Percentiles rank a stretch among this genome's conserved stretches.
Conservation (phyloP, 2,329 filamentous ascomycete genomes). For the Microsporum ferrugineum region DNA sequence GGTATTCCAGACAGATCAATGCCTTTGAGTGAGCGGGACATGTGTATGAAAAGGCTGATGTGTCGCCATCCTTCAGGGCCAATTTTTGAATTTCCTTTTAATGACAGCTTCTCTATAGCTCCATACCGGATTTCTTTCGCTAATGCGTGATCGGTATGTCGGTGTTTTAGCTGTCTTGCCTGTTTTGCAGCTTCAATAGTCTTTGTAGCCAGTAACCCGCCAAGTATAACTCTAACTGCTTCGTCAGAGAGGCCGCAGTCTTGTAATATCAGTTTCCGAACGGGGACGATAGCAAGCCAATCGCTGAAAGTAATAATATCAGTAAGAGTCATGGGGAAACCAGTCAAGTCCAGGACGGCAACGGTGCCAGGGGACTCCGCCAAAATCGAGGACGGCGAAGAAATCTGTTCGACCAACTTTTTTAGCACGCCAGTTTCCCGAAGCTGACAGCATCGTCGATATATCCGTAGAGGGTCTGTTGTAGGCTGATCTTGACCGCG, state of each 20-base stretch:
- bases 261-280: constrained; percentile 75
- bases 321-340: constrained; percentile 68
- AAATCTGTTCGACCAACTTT: constrained; percentile 80
- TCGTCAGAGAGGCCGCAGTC: constrained; percentile 81
- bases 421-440: constrained; percentile 87
- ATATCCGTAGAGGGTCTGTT: constrained; percentile 83
- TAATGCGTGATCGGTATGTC: constrained; percentile 18
- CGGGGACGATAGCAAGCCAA: constrained; percentile 84
- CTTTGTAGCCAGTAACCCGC: constrained; percentile 71
- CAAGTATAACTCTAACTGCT: constrained; percentile 72
- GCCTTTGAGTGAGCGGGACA: constrained; percentile 74
- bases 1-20: constrained; percentile 77
- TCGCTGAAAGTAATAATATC: constrained; percentile 84
- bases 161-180: constrained; percentile 24
- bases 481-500: constrained; percentile 57
- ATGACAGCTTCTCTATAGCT: constrained; percentile 70
- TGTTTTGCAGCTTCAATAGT: constrained; percentile 48
- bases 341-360: constrained; percentile 68
- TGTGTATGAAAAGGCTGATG: constrained; percentile 76
- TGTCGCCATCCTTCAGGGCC: constrained; percentile 83
- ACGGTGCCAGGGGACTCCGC: constrained; percentile 61
- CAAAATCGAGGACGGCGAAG: constrained; percentile 54
- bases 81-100: constrained; percentile 83
- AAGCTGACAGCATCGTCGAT: constrained; percentile 85
- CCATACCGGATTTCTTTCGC: constrained; percentile 42